Conservation (phyloP, 2,329 filamentous ascomycete species). For the Colletotrichum cuscutae region DNA sequence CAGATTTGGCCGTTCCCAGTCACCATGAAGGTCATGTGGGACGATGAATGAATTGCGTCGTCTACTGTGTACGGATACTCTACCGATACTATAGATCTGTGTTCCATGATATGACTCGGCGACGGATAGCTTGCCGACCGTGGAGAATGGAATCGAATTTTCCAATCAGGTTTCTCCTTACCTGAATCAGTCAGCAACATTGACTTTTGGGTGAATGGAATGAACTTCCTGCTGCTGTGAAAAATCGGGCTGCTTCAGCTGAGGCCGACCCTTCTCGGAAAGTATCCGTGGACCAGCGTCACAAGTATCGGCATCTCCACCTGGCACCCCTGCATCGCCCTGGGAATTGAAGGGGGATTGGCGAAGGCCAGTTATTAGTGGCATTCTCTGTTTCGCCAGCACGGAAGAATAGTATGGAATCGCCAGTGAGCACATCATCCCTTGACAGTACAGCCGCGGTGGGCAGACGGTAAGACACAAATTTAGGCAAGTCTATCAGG, state of each 20-base stretch:
- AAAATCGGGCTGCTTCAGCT: not conserved
- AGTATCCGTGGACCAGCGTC: not conserved
- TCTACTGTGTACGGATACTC: not conserved
- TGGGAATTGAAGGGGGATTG: not conserved
- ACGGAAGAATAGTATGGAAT: too few relatives aligned
- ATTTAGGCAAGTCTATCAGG: too few relatives aligned
- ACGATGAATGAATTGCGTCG: conserved; percentile 35
- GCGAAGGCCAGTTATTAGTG: not conserved
- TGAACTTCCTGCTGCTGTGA: not conserved
- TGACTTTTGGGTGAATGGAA: not conserved
- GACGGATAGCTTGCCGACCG: not conserved
- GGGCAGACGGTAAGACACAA: not conserved
- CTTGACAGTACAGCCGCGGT: not conserved
- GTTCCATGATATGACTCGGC: not conserved
- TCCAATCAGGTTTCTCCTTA: not conserved
- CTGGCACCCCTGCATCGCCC: not conserved
- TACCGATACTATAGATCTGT: not conserved
- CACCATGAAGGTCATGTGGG: conserved; percentile 66
- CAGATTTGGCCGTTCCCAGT: conserved; percentile 57
- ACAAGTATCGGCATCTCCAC: not conserved
- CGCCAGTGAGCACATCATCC: not conserved
- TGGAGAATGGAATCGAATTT: not conserved
- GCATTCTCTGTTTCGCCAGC: not conserved
- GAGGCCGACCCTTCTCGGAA: not conserved
- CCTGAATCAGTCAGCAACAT: not conserved